Conservation (phyloP, 306 rosid species). For the Cicer chorassanicum region DNA sequence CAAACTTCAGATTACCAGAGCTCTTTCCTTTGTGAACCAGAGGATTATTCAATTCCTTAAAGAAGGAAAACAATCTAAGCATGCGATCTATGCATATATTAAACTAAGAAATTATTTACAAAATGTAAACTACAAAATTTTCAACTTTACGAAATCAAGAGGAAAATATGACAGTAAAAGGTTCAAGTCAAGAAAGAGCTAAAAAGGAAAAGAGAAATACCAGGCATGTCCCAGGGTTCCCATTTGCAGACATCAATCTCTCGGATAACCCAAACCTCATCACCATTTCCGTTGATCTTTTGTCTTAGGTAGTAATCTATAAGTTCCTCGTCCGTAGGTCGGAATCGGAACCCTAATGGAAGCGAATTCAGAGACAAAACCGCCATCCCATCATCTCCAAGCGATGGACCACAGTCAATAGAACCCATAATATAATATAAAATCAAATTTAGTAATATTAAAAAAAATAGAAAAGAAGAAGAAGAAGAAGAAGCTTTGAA, state of each 20-base stretch:
- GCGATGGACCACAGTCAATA: constrained; percentile 14
- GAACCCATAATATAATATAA: constrained; percentile 39
- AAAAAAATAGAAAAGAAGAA: background rate
- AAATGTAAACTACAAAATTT: background rate
- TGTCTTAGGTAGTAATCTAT: constrained; percentile 71
- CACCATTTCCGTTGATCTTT: constrained; percentile 77
- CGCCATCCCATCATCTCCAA: constrained; percentile 48
- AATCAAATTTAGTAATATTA: background rate
- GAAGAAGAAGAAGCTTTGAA: constrained; percentile 13
- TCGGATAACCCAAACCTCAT: constrained; percentile 77
- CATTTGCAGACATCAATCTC: constrained; percentile 93
- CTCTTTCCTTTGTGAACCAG: too few relatives aligned
- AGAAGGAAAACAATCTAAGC: background rate
- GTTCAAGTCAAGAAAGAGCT: background rate
- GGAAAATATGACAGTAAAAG: background rate
- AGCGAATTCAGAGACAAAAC: constrained; percentile 59
- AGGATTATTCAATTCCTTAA: background rate
- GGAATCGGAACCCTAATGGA: constrained; percentile 87
- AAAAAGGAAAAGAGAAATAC: constrained; percentile 45
- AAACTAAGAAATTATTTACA: background rate
- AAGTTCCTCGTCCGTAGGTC: constrained; percentile 89
- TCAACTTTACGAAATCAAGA: constrained; percentile 28
- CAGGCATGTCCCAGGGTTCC: constrained; percentile 98
- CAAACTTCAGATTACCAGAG: too few relatives aligned
- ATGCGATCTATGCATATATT: background rate